Evolutionary conservation across 441 rosid species (phyloP).

Genomic region (Brassica hybrid): DNA sequence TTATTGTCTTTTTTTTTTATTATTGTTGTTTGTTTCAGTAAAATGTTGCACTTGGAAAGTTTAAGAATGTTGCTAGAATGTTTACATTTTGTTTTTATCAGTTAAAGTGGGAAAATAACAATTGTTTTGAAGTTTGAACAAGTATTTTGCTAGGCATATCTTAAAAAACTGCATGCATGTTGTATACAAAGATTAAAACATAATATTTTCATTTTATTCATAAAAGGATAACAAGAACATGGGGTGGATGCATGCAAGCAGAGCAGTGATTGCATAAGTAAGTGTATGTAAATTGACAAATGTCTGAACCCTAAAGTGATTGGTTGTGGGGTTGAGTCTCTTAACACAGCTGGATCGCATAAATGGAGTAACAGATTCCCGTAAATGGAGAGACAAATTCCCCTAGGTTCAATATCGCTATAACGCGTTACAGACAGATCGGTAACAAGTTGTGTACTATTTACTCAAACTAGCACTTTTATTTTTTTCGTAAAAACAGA

Average conservation of each 20-base stretch:
- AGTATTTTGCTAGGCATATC: neutral
- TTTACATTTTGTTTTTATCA: neutral
- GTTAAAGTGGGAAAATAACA: neutral
- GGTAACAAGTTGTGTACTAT: neutral
- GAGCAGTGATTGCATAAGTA: neutral
- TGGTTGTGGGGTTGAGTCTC: neutral
- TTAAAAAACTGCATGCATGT: neutral
- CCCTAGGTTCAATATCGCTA: conserved; percentile 1
- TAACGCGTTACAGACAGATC: neutral
- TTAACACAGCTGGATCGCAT: conserved; percentile 33
- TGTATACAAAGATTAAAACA: neutral
- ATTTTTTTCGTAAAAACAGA: neutral
- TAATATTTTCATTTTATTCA: neutral
- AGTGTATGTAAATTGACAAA: neutral
- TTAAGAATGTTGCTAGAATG: conserved; percentile 15
- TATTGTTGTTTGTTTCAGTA: conserved; percentile 7
- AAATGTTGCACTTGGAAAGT: conserved; percentile 11
- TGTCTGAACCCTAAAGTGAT: neutral
- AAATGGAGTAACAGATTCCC: conserved; percentile 21
- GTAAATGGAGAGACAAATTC: conserved; percentile 26
- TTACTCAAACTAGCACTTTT: neutral
- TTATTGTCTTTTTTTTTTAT: neutral
- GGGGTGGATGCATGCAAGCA: conserved; percentile 15
- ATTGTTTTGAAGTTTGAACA: neutral
- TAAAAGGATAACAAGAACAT: neutral